Evolutionary conservation across 305 asterid species (phyloP).

Genomic region (Lippia alba): DNA sequence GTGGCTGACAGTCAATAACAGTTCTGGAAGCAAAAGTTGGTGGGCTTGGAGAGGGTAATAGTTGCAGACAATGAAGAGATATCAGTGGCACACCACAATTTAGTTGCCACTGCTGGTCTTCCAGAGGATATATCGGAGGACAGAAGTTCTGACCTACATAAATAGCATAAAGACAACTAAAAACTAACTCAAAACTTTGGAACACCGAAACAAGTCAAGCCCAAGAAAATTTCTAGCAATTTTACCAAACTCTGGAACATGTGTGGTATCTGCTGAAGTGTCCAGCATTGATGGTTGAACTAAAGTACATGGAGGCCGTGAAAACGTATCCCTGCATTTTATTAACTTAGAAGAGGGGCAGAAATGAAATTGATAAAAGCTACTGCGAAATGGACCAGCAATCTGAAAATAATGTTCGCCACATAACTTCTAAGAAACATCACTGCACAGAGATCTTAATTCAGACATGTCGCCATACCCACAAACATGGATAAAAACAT

Average conservation of each 20-base stretch:
- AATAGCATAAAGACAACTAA: slow-evolving; percentile 33
- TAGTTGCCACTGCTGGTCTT: slow-evolving; percentile 69
- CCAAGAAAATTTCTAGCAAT: slow-evolving; percentile 28
- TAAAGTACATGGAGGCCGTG: slow-evolving; percentile 91
- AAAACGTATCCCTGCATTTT: slow-evolving; percentile 89
- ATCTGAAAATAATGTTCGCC: slow-evolving; percentile 17
- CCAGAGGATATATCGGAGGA: slow-evolving; percentile 95
- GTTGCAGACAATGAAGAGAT: slow-evolving; percentile 81
- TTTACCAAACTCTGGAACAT: slow-evolving; percentile 84
- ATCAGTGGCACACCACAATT: slow-evolving; percentile 69
- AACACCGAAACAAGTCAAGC: slow-evolving; percentile 33
- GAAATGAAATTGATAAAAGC: slow-evolving; percentile 24
- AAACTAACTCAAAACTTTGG: slow-evolving; percentile 18
- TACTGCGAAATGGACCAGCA: slow-evolving; percentile 26
- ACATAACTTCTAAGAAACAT: slow-evolving; percentile 13
- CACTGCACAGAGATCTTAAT: slow-evolving; percentile 22
- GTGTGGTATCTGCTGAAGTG: slow-evolving; percentile 50
- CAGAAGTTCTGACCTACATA: slow-evolving; percentile 75
- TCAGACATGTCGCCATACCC: slow-evolving; percentile 20
- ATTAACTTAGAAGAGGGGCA: slow-evolving; percentile 28
- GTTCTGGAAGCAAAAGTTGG: slow-evolving; percentile 91
- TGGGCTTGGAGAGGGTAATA: slow-evolving; percentile 87
- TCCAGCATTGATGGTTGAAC: slow-evolving; percentile 85
- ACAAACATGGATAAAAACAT: slow-evolving; percentile 13
- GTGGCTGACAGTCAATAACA: slow-evolving; percentile 86